Conservation (phyloP, 306 rosid genomes). For the Comarum palustre region DNA sequence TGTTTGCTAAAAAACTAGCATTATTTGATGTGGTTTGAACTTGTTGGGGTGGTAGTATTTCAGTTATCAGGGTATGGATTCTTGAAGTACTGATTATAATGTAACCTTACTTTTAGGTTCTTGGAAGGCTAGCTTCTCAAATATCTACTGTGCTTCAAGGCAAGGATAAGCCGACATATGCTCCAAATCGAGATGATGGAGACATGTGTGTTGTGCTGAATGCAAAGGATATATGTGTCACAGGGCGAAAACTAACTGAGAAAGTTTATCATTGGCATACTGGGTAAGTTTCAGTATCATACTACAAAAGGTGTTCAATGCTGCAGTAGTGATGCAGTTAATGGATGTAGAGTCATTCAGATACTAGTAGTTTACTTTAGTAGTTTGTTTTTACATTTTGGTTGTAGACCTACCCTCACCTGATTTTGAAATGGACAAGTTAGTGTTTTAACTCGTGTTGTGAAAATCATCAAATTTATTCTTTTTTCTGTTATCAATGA, state of each 20-base stretch:
- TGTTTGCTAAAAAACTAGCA: neutral
- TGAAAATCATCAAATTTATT: neutral
- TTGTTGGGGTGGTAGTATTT: conserved; percentile 5
- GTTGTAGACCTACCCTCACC: neutral
- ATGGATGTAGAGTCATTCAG: conserved; percentile 19
- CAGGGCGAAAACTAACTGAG: conserved; percentile 85
- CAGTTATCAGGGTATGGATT: conserved; percentile 8
- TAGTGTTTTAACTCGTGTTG: neutral
- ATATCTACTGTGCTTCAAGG: conserved; percentile 91
- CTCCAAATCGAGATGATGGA: conserved; percentile 91
- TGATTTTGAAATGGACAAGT: neutral
- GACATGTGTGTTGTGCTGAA: conserved; percentile 95
- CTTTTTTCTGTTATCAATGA: neutral
- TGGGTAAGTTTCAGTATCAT: conserved; percentile 48
- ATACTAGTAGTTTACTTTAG: neutral
- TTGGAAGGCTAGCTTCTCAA: conserved; percentile 94
- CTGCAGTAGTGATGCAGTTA: conserved; percentile 13
- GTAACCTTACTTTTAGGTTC: conserved; percentile 44
- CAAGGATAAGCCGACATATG: conserved; percentile 86
- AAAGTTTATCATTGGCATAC: conserved; percentile 95
- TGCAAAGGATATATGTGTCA: conserved; percentile 78
- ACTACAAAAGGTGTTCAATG: conserved; percentile 9
- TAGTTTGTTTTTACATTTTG: neutral
- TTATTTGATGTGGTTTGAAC: neutral
- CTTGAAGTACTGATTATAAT: conserved; percentile 19